Evolutionary conservation across 2,329 filamentous ascomycete species (phyloP), one percentile per base, ranked within the genome.

Genomic region (Dactylella cylindrospora): DNA sequence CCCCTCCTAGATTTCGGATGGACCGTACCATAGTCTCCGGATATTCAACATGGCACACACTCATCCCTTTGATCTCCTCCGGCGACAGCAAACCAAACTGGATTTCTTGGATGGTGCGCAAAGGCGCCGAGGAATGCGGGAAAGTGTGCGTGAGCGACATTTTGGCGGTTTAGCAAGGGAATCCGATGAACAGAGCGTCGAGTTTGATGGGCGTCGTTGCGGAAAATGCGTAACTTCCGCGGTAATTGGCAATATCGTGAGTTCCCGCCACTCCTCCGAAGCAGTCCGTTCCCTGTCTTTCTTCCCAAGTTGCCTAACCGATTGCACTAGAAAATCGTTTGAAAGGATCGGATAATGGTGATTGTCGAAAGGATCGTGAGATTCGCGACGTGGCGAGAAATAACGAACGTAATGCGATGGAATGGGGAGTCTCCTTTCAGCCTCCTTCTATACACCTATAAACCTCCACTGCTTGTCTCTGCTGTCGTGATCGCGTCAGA

Each of bases 51-150:
- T 95, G 88, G 69, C 85, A 87, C 66, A 97, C 91, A 76, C 90
- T 96, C 89, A 97, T 94, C 71, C 86, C 90, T 79, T 98, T 97
- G 76, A 97, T 95, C 78, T 98, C 94, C 74, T 98, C 93, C 20
- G 93, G 93, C 28, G 93, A 95, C 75, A 98, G 83, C 73, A 98
- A 82, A 72, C 93, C 93, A 73, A 98, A 98, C 79, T 98, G 94
- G 70, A 98, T 95, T 80, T 98, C 94, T 80, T 96, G 86, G 71
- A 98, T 90, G 68, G 87, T 95, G 80, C 93, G 91, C 81, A 97
- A 81, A 75, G 90, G 90, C 82, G 88, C 90, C 81, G 87, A 90
- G 74, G 88, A 95, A 76, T 90, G 88, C 72, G 86, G 80, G 72
- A 95, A 95, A 73, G 85, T 85, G 68, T 91, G 84, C 77, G 94